A percentile compares a stretch with the other conserved stretches of the same genome.
These are phyloP conservation scores for Yarrowia galli DNA, from an alignment of 1,139 yeast species.

Conservation along the genomic window DNA sequence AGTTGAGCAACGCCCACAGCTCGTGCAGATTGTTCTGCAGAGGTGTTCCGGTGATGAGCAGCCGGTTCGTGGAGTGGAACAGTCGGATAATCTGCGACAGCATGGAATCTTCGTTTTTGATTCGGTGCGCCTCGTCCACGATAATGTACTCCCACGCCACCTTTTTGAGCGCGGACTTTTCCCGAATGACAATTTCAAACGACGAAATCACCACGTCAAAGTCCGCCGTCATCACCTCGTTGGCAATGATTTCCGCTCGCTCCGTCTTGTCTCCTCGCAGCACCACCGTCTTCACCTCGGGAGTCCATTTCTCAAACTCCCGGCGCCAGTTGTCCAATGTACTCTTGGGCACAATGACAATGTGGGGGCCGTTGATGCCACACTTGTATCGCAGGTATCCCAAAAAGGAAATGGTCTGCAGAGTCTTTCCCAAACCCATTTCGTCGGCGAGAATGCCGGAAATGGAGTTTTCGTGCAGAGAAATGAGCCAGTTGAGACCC, in stretches of 20 bases:
- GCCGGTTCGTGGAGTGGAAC: slow-evolving; percentile 82
- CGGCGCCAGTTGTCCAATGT: slow-evolving; percentile 96
- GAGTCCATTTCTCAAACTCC: slow-evolving; percentile 94
- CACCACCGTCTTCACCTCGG: slow-evolving; percentile 87
- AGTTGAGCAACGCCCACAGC: slow-evolving; percentile 92
- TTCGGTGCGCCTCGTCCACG: slow-evolving; percentile 96
- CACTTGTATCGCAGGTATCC: slow-evolving; percentile 84
- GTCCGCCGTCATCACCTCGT: slow-evolving; percentile 69
- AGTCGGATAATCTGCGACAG: slow-evolving; percentile 89
- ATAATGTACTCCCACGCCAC: slow-evolving; percentile 89
- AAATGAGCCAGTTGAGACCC: slow-evolving; percentile 91
- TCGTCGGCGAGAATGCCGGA: slow-evolving; percentile 97
- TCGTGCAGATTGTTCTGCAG: slow-evolving; percentile 93
- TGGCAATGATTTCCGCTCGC: slow-evolving; percentile 65
- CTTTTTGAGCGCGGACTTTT: slow-evolving; percentile 80
- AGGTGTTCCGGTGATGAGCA: slow-evolving; percentile 95
- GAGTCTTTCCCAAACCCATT: slow-evolving; percentile 97
- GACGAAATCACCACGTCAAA: slow-evolving; percentile 94
- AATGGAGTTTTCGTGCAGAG: slow-evolving; percentile 80
- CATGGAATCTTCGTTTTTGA: slow-evolving; percentile 91
- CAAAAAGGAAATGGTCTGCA: slow-evolving; percentile 89
- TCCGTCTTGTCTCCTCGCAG: slow-evolving; percentile 87
- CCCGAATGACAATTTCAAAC: slow-evolving; percentile 91
- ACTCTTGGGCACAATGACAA: slow-evolving; percentile 92
- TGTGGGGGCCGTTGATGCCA: slow-evolving; percentile 84